Evolutionary conservation across 2,329 filamentous ascomycete genomes (phyloP).

Genomic region (Coniochaeta pulveracea): DNA sequence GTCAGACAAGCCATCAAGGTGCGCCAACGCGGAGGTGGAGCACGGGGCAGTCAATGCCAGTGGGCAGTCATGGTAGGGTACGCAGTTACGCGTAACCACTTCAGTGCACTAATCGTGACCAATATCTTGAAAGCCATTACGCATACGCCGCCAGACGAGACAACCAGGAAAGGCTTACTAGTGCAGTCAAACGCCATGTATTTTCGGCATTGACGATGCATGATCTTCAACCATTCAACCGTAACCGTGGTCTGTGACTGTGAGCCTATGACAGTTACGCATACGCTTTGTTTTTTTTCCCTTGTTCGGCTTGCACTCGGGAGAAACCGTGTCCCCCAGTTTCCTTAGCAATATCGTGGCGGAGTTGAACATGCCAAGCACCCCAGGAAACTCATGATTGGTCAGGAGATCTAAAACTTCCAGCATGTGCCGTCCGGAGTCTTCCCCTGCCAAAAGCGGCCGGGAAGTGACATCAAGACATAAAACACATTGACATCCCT

Average conservation of each 20-base stretch:
- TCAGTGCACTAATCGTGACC: no score
- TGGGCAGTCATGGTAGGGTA: neutral
- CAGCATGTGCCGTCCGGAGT: neutral
- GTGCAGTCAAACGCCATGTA: neutral
- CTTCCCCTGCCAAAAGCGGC: neutral
- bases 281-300: neutral
- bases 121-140: no score
- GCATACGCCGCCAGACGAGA: no score
- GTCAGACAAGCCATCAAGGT: conserved; percentile 2
- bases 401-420: neutral
- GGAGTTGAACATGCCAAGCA: no score
- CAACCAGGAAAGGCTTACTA: no score
- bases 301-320: neutral
- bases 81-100: neutral
- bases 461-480: conserved; percentile 1
- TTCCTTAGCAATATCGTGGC: conserved; percentile 1
- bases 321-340: conserved; percentile 2
- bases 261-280: no score
- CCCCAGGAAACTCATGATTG: neutral
- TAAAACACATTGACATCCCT: neutral
- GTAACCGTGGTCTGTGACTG: no score
- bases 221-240: no score
- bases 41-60: neutral
- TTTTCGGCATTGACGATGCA: neutral
- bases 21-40: neutral